These are phyloP conservation scores for Microsporum audouinii DNA, from an alignment of 2,329 filamentous ascomycete genomes.

Conservation along the genomic window DNA sequence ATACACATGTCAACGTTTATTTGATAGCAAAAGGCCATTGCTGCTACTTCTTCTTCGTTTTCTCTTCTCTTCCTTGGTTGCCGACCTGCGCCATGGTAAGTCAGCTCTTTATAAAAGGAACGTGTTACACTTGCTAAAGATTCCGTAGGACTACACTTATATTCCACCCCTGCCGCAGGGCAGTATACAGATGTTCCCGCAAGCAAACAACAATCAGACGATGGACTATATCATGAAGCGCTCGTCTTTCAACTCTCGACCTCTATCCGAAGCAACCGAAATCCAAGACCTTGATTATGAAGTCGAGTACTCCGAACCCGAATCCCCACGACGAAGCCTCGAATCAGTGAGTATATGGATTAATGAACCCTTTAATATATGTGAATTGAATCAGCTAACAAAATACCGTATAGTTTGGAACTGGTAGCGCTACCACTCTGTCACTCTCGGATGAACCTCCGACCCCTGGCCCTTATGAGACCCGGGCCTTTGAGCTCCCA, in stretches of 20 bases:
- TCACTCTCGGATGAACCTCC: conserved; percentile 76
- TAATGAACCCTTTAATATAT: background rate
- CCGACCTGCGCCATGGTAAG: conserved; percentile 9
- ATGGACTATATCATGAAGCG: conserved; percentile 11
- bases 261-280: conserved; percentile 26
- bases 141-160: conserved; percentile 10
- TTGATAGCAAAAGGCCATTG: background rate
- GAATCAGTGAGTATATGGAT: conserved; percentile 17
- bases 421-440: conserved; percentile 67
- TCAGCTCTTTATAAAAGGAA: background rate
- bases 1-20: conserved; percentile 2
- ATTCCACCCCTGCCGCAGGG: conserved; percentile 8
- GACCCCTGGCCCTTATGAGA: conserved; percentile 59
- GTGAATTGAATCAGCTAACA: background rate
- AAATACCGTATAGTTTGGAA: conserved; percentile 17
- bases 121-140: background rate
- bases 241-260: conserved; percentile 16
- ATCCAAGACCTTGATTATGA: conserved; percentile 29
- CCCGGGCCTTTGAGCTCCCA: conserved; percentile 50
- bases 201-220: background rate
- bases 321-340: conserved; percentile 46
- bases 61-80: background rate
- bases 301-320: conserved; percentile 33
- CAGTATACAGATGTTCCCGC: conserved; percentile 13
- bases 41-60: background rate